These are phyloP conservation scores for Delonix regia DNA, from an alignment of 306 rosid species.

Conservation along the genomic window DNA sequence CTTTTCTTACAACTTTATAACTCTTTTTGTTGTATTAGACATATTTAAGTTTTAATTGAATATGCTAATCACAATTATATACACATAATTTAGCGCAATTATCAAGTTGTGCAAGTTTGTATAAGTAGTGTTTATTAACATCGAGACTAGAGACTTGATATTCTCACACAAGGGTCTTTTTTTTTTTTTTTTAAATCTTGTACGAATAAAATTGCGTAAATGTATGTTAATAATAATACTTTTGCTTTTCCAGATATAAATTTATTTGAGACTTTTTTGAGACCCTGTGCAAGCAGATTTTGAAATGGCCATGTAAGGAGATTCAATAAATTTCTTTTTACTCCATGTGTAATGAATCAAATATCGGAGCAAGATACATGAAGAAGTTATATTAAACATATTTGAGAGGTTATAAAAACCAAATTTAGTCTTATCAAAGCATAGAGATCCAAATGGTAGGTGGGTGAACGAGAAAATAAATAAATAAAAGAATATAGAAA, in stretches of 20 bases:
- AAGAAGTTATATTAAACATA: not conserved
- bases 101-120: too few species aligned
- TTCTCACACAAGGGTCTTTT: not conserved
- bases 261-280: not conserved
- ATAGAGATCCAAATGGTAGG: too few species aligned
- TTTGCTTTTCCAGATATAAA: not conserved
- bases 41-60: too few species aligned
- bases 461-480: too few species aligned
- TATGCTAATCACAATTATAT: too few species aligned
- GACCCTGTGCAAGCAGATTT: not conserved
- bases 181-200: not conserved
- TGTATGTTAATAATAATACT: not conserved
- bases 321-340: not conserved
- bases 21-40: too few species aligned
- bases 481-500: too few species aligned
- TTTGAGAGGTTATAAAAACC: too few species aligned
- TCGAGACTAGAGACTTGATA: not conserved
- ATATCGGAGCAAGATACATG: not conserved
- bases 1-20: too few species aligned
- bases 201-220: not conserved
- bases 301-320: not conserved
- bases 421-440: too few species aligned
- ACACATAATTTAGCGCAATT: too few species aligned
- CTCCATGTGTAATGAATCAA: not conserved
- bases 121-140: too few species aligned